Conservation (phyloP, 768 basidiomycete species). For the Kwoniella dendrophila region DNA sequence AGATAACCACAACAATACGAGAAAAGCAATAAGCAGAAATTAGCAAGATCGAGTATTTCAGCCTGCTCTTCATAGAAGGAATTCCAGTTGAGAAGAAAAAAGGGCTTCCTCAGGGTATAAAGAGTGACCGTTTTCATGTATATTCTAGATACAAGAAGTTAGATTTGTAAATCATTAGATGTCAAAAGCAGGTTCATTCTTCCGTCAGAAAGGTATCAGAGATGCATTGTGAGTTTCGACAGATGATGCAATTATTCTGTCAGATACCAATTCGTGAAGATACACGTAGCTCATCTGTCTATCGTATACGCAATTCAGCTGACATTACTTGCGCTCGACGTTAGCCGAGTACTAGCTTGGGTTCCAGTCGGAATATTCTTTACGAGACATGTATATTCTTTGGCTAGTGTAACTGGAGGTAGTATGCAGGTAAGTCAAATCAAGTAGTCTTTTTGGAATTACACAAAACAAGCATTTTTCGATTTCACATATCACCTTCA, state of each 20-base stretch:
- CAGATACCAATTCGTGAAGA: background rate
- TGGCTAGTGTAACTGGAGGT: conserved; percentile 50
- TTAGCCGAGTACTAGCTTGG: conserved; percentile 49
- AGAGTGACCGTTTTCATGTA: too few species aligned
- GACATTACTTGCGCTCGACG: background rate
- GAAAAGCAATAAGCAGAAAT: background rate
- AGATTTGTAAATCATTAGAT: too few species aligned
- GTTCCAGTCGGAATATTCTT: conserved; percentile 55
- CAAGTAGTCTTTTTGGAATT: too few species aligned
- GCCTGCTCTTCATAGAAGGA: background rate
- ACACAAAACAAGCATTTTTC: too few species aligned
- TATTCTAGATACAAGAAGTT: too few species aligned
- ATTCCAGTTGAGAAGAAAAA: background rate
- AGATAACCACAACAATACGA: background rate
- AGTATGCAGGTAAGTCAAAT: conserved; percentile 50
- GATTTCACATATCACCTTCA: too few species aligned
- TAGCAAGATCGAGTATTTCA: background rate
- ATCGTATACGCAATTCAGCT: background rate
- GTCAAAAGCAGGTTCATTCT: conserved; percentile 19
- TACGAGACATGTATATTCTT: conserved; percentile 53
- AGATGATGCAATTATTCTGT: too few species aligned
- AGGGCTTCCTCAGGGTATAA: too few species aligned
- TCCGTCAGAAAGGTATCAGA: conserved; percentile 16
- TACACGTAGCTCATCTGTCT: too few species aligned
- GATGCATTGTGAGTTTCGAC: conserved; percentile 21